phyloP scores from a whole-genome alignment of 2,329 filamentous ascomycete genomes.

The Canariomyces notabilis region DNA sequence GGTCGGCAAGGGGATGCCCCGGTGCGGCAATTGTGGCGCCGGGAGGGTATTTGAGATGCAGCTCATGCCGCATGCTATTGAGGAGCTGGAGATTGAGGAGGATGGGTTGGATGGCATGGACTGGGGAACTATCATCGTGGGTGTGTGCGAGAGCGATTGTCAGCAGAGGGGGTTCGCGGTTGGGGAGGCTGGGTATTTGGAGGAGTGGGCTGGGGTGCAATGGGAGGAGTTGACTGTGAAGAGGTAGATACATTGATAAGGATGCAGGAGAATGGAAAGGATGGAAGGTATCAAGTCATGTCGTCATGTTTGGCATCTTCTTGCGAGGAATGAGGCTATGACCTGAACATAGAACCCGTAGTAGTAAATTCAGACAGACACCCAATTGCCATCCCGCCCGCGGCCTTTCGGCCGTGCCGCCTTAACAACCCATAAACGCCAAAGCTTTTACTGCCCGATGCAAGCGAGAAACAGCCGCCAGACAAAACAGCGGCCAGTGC shows the following conservation, averaged over 20 bases:
- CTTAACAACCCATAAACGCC: conserved; percentile 25
- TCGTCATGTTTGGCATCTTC: conserved; percentile 20
- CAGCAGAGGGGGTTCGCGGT: conserved; percentile 51
- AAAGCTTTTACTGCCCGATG: conserved; percentile 28
- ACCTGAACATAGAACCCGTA: conserved; percentile 19
- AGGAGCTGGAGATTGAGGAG: conserved; percentile 76
- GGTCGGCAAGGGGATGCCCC: conserved; percentile 53
- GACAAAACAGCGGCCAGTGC: conserved; percentile 10
- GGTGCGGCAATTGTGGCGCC: conserved; percentile 70
- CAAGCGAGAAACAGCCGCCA: conserved; percentile 21
- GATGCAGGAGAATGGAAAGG: not conserved
- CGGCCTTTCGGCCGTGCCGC: conserved; percentile 17
- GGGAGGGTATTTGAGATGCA: conserved; percentile 85
- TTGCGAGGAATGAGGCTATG: conserved; percentile 17
- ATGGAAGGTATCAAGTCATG: conserved; percentile 12
- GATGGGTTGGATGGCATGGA: conserved; percentile 82
- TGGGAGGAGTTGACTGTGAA: conserved; percentile 71
- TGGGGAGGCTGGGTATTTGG: conserved; percentile 70
- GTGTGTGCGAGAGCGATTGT: conserved; percentile 79
- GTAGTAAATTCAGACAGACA: conserved; percentile 13
- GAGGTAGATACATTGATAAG: conserved; percentile 26
- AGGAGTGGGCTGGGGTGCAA: conserved; percentile 97
- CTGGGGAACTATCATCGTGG: conserved; percentile 90
- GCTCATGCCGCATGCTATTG: conserved; percentile 84
- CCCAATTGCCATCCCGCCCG: conserved; percentile 17